phyloP scores from a whole-genome alignment of 1,139 yeast species.

The Sugiyamaella xylanicola region DNA sequence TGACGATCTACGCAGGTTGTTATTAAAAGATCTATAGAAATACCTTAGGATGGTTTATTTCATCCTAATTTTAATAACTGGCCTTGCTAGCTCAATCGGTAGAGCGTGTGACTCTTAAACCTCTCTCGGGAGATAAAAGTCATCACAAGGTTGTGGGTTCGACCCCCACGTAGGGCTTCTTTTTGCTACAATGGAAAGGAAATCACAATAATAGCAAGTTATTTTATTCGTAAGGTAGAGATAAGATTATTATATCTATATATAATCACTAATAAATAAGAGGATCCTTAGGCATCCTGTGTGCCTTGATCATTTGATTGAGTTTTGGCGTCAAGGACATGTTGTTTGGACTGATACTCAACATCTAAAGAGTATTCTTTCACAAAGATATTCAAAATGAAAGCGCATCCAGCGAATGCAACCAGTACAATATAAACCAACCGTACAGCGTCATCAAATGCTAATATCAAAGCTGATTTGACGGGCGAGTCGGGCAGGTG shows the following conservation, averaged over 20 bases:
- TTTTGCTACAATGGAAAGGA: too few relatives aligned
- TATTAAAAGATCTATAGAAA: too few relatives aligned
- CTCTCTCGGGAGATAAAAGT: constrained; percentile 25
- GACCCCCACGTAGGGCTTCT: constrained; percentile 33
- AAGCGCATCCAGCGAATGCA: constrained; percentile 31
- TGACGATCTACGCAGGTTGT: too few relatives aligned
- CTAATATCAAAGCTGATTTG: constrained; percentile 25
- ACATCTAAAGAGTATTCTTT: constrained; percentile 35
- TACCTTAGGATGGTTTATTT: not conserved
- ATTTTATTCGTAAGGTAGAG: too few relatives aligned
- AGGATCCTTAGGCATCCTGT: too few relatives aligned
- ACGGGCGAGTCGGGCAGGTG: constrained; percentile 26
- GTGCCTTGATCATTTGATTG: too few relatives aligned
- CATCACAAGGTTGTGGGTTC: constrained; percentile 34
- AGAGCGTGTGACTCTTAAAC: constrained; percentile 33
- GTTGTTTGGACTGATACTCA: constrained; percentile 30
- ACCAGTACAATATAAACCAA: constrained; percentile 30
- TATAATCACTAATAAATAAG: too few relatives aligned
- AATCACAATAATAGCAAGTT: too few relatives aligned
- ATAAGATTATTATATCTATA: too few relatives aligned
- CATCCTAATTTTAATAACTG: not conserved
- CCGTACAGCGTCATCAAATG: constrained; percentile 30
- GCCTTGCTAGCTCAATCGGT: constrained; percentile 35
- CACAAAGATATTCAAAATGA: constrained; percentile 30
- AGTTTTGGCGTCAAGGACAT: constrained; percentile 18